Percentiles rank a stretch among this genome's conserved stretches.
These are phyloP conservation scores for Halteria grandinella DNA, from an alignment of 73 alveolate genomes.

Conservation along the genomic window DNA sequence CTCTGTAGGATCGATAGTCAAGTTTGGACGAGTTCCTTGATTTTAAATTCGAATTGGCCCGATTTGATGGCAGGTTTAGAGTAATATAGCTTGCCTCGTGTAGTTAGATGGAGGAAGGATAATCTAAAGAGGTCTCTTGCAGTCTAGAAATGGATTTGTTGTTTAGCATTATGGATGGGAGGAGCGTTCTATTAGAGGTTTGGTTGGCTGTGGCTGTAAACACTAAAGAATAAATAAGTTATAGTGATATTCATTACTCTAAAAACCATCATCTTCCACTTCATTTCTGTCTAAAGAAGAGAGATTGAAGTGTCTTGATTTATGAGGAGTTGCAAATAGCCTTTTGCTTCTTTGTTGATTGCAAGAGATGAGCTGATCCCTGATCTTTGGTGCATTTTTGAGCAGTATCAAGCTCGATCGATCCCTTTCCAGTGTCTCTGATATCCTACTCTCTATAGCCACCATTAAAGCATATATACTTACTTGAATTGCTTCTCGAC, in stretches of 20 bases:
- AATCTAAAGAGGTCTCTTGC: too few relatives aligned
- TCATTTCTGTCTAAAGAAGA: background rate
- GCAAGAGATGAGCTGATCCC: constrained; percentile 14
- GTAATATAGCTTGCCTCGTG: too few relatives aligned
- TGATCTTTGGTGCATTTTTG: constrained; percentile 44
- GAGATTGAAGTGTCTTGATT: constrained; percentile 13
- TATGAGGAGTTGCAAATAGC: constrained; percentile 31
- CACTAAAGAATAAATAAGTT: too few relatives aligned
- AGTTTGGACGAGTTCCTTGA: too few relatives aligned
- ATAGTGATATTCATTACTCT: constrained; percentile 3
- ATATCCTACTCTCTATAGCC: constrained; percentile 4
- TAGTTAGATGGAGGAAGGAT: too few relatives aligned
- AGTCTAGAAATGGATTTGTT: too few relatives aligned
- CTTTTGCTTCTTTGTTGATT: background rate
- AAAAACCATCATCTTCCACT: constrained; percentile 5
- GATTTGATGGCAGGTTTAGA: too few relatives aligned
- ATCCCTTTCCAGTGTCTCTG: constrained; percentile 1
- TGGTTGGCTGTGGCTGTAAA: background rate
- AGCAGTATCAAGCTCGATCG: background rate
- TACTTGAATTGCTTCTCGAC: constrained; percentile 33
- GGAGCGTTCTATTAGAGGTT: constrained; percentile 38
- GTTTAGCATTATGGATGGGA: constrained; percentile 34
- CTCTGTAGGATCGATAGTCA: too few relatives aligned
- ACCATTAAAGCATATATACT: background rate
- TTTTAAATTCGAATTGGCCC: too few relatives aligned